Evolutionary conservation across 176 grass and related monocot genomes (phyloP).

Genomic region (Dendrocalamus sinicus): DNA sequence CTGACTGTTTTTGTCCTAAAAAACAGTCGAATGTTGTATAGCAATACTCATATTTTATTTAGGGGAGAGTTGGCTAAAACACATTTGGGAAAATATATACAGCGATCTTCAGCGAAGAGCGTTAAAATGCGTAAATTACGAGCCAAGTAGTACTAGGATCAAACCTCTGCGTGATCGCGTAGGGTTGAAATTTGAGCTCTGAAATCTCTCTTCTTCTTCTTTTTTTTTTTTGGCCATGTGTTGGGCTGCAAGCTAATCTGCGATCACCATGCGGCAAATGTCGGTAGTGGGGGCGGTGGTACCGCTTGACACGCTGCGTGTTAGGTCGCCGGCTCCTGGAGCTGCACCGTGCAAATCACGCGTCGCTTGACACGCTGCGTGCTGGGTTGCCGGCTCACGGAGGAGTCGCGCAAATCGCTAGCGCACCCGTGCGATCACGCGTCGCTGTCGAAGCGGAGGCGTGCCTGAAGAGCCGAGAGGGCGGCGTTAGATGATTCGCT

Average conservation of each 20-base stretch:
- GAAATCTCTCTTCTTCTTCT: no score
- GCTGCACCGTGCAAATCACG: not conserved
- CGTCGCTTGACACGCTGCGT: not conserved
- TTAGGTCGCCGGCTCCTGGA: not conserved
- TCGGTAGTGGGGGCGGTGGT: not conserved
- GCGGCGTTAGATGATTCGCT: not conserved
- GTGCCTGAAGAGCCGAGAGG: not conserved
- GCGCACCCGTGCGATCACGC: not conserved
- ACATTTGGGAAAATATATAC: not conserved
- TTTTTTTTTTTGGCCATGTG: not conserved
- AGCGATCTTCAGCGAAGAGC: not conserved
- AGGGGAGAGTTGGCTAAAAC: not conserved
- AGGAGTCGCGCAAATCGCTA: not conserved
- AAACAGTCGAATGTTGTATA: no score
- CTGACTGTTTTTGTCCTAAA: no score
- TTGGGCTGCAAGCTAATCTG: not conserved
- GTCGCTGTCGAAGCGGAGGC: not conserved
- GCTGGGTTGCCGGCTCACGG: not conserved
- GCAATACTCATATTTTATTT: no score
- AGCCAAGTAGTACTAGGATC: no score
- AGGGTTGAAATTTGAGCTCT: not conserved
- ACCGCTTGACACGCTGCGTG: not conserved
- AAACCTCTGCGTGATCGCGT: not conserved
- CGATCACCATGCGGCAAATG: not conserved
- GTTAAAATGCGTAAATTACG: not conserved